Conservation (phyloP, 1,284 basidiomycete species). For the Ceraceosorus bombacis region DNA sequence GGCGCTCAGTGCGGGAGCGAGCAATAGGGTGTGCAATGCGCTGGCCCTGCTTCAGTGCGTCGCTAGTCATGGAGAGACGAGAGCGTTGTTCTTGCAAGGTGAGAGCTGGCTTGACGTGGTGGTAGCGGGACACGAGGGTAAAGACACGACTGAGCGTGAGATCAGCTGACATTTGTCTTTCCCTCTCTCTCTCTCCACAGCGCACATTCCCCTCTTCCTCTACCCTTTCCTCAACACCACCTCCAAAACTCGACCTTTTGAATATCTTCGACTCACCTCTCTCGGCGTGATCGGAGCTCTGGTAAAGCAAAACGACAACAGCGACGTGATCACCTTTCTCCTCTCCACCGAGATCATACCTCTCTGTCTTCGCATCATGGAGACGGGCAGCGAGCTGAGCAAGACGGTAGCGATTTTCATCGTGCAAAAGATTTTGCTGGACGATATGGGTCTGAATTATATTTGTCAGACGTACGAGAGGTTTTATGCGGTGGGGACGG, state of each 20-base stretch:
- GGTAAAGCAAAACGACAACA: conserved; percentile 94
- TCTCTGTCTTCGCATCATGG: conserved; percentile 98
- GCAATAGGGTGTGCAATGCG: conserved; percentile 99
- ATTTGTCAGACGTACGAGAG: conserved; percentile 99
- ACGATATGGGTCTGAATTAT: conserved; percentile 95
- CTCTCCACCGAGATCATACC: conserved; percentile 99
- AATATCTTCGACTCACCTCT: conserved; percentile 94
- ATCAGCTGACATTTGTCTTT: not conserved
- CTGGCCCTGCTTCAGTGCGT: conserved; percentile 95
- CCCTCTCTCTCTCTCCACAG: conserved; percentile 50
- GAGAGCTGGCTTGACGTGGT: not conserved
- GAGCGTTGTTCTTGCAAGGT: conserved; percentile 42
- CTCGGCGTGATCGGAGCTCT: conserved; percentile 97
- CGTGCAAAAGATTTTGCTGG: conserved; percentile 96
- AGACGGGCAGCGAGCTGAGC: conserved; percentile 96
- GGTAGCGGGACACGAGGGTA: too few species aligned
- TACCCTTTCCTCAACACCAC: conserved; percentile 99
- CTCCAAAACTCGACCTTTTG: conserved; percentile 96
- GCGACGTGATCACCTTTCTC: conserved; percentile 96
- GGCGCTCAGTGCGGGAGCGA: conserved; percentile 91
- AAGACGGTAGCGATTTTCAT: conserved; percentile 99
- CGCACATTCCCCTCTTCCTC: conserved; percentile 95
- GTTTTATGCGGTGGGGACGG: conserved; percentile 97
- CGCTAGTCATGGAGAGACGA: conserved; percentile 51
- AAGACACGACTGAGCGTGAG: not conserved